Evolutionary conservation across 1,284 basidiomycete genomes (phyloP), one percentile per base, ranked within the genome.

Genomic region (Exobasidium rhododendri): DNA sequence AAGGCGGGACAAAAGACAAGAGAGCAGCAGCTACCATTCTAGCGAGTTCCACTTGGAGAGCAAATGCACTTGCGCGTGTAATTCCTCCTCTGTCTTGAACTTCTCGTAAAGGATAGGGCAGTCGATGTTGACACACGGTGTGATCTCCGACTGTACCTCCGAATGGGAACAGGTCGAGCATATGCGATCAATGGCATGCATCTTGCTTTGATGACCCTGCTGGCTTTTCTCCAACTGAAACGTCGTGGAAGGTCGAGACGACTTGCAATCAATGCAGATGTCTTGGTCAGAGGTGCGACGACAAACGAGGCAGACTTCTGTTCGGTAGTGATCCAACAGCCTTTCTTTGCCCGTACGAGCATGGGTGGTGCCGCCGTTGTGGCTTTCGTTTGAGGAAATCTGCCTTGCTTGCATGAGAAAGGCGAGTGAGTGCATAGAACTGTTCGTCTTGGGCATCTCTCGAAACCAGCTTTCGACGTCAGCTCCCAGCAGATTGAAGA

Each of bases 401-500:
- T 64, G 22, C 75, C 62, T 46, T 31, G 29, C 45, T n/a, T 30
- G 29, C 53, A 55, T 59, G n/a, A n/a, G n/a, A 26, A n/a, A 32
- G n/a, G 60, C 32, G n/a, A 24, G 32, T 20, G 26, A 44, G 44
- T 65, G 63, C 45, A 59, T 54, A 17, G 61, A 52, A 35, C 64
- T 65, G 58, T 62, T 63, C 7, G 65, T 69, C 65, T 61, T 64
- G 22, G 92, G 90, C 90, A 96, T 93, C 49, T 89, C 88, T 61
- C 89, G 85, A 74, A 88, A 97, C 96, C 96, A 98, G 31, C 83
- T 82, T 57, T 86, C 85, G 32, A 97, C 89, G 73, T 97, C 90
- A 3, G 89, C 92, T 4, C 96, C 94, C 31, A 94, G 84, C 28
- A 97, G 85, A 73, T 90, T 93, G 82, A 97, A 92, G 49, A 98